phyloP scores from a whole-genome alignment of 2,329 filamentous ascomycete genomes.

The Helotiales sp. region DNA sequence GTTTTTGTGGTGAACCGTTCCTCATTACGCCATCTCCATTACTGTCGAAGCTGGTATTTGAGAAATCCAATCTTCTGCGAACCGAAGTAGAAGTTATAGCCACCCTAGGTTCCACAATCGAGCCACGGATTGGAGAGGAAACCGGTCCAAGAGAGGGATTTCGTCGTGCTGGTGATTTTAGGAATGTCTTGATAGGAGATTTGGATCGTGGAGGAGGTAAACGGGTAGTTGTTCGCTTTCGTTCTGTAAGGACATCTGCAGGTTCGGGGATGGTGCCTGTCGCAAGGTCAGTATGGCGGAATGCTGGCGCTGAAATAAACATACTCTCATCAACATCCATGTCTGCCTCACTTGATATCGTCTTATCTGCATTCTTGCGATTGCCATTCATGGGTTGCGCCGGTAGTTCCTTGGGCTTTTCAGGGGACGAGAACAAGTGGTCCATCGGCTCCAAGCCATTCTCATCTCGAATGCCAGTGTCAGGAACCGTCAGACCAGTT shows the following conservation, averaged over 20 bases:
- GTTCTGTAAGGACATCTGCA: slow-evolving; percentile 49
- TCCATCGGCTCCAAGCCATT: slow-evolving; percentile 90
- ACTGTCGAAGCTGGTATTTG: slow-evolving; percentile 32
- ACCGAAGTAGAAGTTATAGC: slow-evolving; percentile 35
- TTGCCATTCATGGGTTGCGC: slow-evolving; percentile 7
- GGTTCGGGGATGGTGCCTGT: slow-evolving; percentile 57
- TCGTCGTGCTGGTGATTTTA: slow-evolving; percentile 44
- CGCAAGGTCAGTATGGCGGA: slow-evolving; percentile 19
- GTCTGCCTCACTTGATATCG: slow-evolving; percentile 57
- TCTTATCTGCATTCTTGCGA: slow-evolving; percentile 44
- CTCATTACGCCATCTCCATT: slow-evolving; percentile 14
- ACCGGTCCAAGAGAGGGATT: slow-evolving; percentile 40
- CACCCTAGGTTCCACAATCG: slow-evolving; percentile 36
- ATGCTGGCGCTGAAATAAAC: slow-evolving; percentile 11
- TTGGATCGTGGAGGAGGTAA: slow-evolving; percentile 43
- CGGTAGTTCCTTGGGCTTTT: slow-evolving; percentile 51
- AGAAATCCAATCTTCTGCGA: slow-evolving; percentile 43
- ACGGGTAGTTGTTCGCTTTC: slow-evolving; percentile 37
- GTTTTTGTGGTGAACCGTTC: slow-evolving; percentile 28
- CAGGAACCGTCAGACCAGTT: slow-evolving; percentile 82
- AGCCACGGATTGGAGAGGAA: slow-evolving; percentile 40
- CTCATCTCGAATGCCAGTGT: slow-evolving; percentile 82
- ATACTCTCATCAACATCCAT: slow-evolving; percentile 70
- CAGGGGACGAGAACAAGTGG: slow-evolving; percentile 86
- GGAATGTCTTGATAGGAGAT: slow-evolving; percentile 44